Evolutionary conservation across 2,329 filamentous ascomycete species (phyloP).

Genomic region (Ascochyta viciae-villosae): DNA sequence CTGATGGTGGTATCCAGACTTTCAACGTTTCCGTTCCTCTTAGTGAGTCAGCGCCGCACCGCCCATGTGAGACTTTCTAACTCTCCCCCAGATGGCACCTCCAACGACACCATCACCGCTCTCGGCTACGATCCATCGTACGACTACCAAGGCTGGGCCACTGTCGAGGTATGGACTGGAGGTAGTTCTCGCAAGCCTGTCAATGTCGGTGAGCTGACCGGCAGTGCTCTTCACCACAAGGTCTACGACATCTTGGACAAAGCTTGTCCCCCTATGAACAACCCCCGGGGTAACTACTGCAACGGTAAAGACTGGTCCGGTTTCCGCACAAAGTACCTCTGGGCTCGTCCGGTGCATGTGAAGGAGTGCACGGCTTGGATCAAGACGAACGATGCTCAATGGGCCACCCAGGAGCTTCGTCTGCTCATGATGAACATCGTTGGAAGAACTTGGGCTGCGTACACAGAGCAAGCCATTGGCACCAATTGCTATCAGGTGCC

Average conservation of each 20-base stretch:
- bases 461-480: neutral
- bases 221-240: neutral
- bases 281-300: neutral
- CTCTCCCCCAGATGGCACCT: neutral
- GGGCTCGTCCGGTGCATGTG: neutral
- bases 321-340: neutral
- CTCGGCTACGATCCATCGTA: neutral
- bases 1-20: neutral
- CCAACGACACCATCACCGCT: neutral
- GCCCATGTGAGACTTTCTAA: neutral
- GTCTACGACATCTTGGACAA: neutral
- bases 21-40: neutral
- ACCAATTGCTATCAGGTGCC: neutral
- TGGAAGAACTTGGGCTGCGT: neutral
- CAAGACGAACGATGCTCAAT: neutral
- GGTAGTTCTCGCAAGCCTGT: neutral
- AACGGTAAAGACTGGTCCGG: neutral
- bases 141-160: neutral
- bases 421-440: neutral
- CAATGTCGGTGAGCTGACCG: neutral
- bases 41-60: neutral
- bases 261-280: neutral
- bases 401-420: neutral
- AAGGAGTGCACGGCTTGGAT: neutral
- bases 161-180: neutral